A percentile compares a stretch with the other conserved stretches of the same genome.
phyloP scores from a whole-genome alignment of 371 early-diverging fungal genomes.

The Mortierella sp. region DNA sequence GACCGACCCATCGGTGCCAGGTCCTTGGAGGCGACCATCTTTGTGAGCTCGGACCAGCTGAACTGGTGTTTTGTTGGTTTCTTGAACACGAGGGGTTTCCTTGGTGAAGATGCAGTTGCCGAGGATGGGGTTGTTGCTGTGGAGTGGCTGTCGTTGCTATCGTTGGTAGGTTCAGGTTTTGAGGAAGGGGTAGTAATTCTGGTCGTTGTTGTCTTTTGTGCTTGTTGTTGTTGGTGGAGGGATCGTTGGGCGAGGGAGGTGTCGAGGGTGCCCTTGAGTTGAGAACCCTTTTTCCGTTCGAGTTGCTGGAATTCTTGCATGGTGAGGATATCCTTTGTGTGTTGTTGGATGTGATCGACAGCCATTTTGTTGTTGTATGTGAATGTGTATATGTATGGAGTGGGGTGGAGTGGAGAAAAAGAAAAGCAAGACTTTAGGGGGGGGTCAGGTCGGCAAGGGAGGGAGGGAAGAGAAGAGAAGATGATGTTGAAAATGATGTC shows the following conservation, averaged over 20 bases:
- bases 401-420: background rate
- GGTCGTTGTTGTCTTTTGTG: background rate
- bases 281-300: conserved; percentile 19
- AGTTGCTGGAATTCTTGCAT: conserved; percentile 12
- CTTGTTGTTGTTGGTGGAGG: background rate
- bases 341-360: conserved; percentile 5
- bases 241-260: conserved; percentile 8
- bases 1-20: conserved; percentile 49
- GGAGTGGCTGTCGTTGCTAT: background rate
- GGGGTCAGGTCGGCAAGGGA: background rate
- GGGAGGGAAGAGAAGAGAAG: background rate
- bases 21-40: conserved; percentile 49
- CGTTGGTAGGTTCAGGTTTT: background rate
- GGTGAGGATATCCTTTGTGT: conserved; percentile 7
- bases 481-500: background rate
- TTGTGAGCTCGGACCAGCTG: conserved; percentile 38
- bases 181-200: background rate
- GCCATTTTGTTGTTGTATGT: conserved; percentile 11
- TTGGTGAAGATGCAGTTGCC: conserved; percentile 17
- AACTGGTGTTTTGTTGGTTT: conserved; percentile 53
- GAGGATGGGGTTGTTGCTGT: background rate
- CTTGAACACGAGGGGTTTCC: conserved; percentile 50
- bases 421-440: background rate
- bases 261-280: conserved; percentile 28
- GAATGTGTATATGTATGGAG: background rate